These are phyloP conservation scores for Tylopilus cervinicoccineus DNA, from an alignment of 768 basidiomycete species.

Conservation along the genomic window DNA sequence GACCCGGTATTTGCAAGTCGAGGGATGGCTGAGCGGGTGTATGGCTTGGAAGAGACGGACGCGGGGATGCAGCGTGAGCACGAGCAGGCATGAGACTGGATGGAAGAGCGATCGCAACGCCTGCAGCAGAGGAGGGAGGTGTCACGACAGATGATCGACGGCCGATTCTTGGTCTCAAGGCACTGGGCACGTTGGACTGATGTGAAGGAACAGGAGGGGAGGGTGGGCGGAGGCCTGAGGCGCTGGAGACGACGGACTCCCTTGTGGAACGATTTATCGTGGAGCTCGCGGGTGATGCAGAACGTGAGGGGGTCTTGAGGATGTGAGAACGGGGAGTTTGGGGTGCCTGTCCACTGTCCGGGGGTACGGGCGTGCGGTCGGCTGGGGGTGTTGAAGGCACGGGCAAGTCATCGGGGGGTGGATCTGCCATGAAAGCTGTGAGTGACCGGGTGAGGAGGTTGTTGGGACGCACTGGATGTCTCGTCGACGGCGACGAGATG, in stretches of 20 bases:
- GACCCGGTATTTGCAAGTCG: constrained; percentile 16
- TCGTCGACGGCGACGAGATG: constrained; percentile 58
- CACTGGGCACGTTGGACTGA: constrained; percentile 26
- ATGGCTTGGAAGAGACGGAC: constrained; percentile 12
- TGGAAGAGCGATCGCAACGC: constrained; percentile 16
- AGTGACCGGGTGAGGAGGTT: background rate
- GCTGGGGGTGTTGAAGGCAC: background rate
- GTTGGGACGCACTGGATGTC: constrained; percentile 30
- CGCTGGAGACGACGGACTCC: constrained; percentile 19
- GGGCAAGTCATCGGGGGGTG: background rate
- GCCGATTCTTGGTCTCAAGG: constrained; percentile 33
- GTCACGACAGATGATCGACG: constrained; percentile 46
- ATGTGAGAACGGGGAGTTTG: constrained; percentile 25
- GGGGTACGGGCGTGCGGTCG: constrained; percentile 5
- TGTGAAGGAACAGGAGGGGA: constrained; percentile 20
- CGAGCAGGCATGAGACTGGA: constrained; percentile 25
- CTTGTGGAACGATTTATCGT: constrained; percentile 19
- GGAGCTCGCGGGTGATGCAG: constrained; percentile 39
- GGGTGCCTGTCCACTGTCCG: constrained; percentile 22
- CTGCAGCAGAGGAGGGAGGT: constrained; percentile 29
- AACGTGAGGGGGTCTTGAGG: constrained; percentile 30
- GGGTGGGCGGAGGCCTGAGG: constrained; percentile 19
- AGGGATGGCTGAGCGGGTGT: constrained; percentile 16
- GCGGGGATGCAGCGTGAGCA: constrained; percentile 22
- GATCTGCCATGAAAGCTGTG: constrained; percentile 17